These are phyloP conservation scores for Fusarium sp. DNA, from an alignment of 2,329 filamentous ascomycete species.

Conservation along the genomic window DNA sequence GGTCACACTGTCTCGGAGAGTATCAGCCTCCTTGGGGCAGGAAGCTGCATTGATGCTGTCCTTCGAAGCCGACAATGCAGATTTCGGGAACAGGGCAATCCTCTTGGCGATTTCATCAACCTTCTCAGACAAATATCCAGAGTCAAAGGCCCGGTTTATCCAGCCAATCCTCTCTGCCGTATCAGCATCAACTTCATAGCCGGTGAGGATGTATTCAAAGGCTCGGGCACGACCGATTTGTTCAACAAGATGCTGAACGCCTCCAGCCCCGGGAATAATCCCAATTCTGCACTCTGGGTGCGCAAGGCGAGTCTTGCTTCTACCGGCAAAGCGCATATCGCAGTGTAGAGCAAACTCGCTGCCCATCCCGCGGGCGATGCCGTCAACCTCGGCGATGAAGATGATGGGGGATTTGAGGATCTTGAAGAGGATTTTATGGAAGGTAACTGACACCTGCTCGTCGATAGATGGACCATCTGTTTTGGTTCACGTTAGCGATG, in stretches of 20 bases:
- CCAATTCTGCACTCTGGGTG: background rate
- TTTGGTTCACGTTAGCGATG: background rate
- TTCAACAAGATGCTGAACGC: background rate
- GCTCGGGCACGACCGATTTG: background rate
- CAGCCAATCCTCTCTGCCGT: background rate
- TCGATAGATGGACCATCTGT: background rate
- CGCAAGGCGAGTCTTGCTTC: background rate
- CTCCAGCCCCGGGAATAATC: background rate
- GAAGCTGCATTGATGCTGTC: background rate
- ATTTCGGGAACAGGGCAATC: background rate
- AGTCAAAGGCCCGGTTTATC: background rate
- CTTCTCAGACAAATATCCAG: background rate
- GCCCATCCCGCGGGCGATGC: background rate
- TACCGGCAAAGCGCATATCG: background rate
- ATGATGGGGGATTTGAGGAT: background rate
- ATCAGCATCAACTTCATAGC: background rate
- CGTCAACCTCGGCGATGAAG: background rate
- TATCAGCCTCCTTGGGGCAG: background rate
- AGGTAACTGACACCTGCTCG: background rate
- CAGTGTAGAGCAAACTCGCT: background rate
- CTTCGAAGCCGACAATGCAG: background rate
- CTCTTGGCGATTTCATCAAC: background rate
- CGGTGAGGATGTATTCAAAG: background rate
- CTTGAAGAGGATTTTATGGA: background rate
- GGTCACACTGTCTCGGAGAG: background rate